These are phyloP conservation scores for Viridothelium virens DNA, from an alignment of 495 filamentous ascomycete genomes.

Conservation along the genomic window DNA sequence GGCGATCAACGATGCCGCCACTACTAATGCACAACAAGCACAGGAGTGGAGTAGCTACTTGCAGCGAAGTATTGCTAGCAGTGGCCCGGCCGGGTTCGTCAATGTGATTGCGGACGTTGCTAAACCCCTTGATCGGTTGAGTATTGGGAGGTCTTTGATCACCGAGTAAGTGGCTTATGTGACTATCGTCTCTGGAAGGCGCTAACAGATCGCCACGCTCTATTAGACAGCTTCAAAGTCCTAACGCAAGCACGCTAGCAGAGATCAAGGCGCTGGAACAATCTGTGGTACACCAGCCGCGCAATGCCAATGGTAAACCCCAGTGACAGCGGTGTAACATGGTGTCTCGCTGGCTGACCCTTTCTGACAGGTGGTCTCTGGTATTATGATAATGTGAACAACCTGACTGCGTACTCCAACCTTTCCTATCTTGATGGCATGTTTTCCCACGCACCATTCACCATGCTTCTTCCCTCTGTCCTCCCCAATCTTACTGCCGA, in stretches of 20 bases:
- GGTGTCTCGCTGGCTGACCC: neutral
- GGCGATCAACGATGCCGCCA: neutral
- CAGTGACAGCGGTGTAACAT: neutral
- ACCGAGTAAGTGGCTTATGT: neutral
- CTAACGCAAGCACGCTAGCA: conserved; percentile 5
- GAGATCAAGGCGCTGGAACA: conserved; percentile 6
- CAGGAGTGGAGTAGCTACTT: neutral
- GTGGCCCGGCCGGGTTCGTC: neutral
- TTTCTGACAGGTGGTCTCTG: conserved; percentile 5
- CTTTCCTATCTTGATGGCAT: conserved; percentile 5
- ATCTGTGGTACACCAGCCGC: neutral
- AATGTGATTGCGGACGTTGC: neutral
- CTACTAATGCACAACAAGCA: neutral
- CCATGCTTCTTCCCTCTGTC: conserved; percentile 2
- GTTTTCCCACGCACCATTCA: conserved; percentile 5
- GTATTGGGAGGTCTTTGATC: conserved; percentile 1
- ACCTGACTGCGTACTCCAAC: conserved; percentile 1
- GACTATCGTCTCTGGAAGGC: neutral
- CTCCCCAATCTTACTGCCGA: neutral
- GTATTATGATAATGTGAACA: neutral
- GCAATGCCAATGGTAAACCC: conserved; percentile 4
- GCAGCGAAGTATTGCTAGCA: neutral
- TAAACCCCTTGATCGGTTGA: neutral
- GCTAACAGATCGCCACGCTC: neutral
- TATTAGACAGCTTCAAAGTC: neutral